Evolutionary conservation across 139 green algal species (phyloP).

Genomic region (Zygnema circumcarinatum): DNA sequence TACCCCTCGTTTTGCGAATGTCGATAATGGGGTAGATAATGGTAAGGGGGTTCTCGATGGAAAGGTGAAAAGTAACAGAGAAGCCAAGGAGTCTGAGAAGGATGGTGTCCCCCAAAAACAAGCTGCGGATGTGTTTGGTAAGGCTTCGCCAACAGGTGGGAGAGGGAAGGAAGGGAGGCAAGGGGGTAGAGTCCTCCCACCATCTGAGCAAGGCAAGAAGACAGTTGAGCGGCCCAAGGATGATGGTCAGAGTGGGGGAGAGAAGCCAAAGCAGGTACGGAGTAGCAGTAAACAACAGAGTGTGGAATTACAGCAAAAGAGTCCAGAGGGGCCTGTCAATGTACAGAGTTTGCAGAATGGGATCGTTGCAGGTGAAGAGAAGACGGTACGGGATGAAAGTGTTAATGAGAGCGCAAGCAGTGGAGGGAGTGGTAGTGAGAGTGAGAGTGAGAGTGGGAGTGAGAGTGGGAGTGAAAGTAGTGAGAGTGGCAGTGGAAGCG

Average conservation of each 20-base stretch:
- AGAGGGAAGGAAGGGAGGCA: too few species aligned
- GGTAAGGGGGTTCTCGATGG: background rate
- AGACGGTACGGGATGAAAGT: background rate
- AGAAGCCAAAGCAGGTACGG: background rate
- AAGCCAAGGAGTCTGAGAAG: background rate
- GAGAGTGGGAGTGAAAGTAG: background rate
- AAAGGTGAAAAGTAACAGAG: too few species aligned
- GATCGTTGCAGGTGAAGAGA: background rate
- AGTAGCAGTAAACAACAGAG: background rate
- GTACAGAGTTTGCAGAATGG: background rate
- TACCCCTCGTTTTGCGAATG: background rate
- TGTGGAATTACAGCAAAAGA: background rate
- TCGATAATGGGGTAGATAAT: background rate
- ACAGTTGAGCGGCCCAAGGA: background rate
- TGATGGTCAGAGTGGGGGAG: background rate
- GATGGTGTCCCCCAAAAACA: too few species aligned
- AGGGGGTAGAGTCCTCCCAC: background rate
- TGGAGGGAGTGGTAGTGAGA: background rate
- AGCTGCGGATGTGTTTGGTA: too few species aligned
- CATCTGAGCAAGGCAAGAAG: background rate
- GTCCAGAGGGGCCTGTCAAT: background rate
- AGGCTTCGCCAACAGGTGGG: too few species aligned
- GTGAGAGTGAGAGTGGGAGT: background rate
- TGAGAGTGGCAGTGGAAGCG: slow-evolving; percentile 5
- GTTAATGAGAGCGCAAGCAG: slow-evolving; percentile 4